Base-by-base conservation (phyloP, 2,329 filamentous ascomycete species). In the Paecilomyces niveus region DNA sequence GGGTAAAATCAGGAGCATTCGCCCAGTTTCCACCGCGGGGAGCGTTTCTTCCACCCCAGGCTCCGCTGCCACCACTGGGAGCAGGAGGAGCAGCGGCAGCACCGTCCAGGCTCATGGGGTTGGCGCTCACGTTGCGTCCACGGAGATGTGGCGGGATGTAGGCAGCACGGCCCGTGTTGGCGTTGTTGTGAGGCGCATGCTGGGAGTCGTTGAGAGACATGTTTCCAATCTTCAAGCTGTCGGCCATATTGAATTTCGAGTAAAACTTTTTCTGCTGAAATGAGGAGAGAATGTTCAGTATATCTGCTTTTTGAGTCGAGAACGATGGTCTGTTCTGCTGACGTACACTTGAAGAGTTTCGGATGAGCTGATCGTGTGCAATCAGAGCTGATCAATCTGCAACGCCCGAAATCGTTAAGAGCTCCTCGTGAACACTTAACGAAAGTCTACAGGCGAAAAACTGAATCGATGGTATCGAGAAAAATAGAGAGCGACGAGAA, bases 101-200 rank as follows among this genome's bases (percentile, higher is more conserved):
- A 51, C 73, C 75, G 62, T 78, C 76, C 64, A 77, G 72, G 53
- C 60, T 62, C 51, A 68, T 69, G 33, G 72, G 69, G 58, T 72
- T 71, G 59, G 66, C 65, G 57, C 67, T 66, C 54, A 59, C 59
- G 60, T 59, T 59, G 53, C 72, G 73, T 57, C 72, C 70, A 64
- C 85, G 83, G 64, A 86, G 81, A 73, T 87, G 85, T 67, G 85
- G 85, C 68, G 85, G 85, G 66, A 87, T 86, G 74, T 87, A 87
- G 67, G 85, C 81, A 72, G 83, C 79, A 70, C 83, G 84, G 67
- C 82, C 81, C 61, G 74, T 72, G 65, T 74, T 74, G 67, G 76
- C 74, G 61, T 65, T 63, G 63, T 74, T 74, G 70, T 78, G 76
- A 56, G 75, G 73, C 58, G 82, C 84, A 72, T 86, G 84, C 75